Evolutionary conservation across 1,284 basidiomycete species (phyloP), one percentile per base, ranked within the genome.

Genomic region (Tremellales sp.): DNA sequence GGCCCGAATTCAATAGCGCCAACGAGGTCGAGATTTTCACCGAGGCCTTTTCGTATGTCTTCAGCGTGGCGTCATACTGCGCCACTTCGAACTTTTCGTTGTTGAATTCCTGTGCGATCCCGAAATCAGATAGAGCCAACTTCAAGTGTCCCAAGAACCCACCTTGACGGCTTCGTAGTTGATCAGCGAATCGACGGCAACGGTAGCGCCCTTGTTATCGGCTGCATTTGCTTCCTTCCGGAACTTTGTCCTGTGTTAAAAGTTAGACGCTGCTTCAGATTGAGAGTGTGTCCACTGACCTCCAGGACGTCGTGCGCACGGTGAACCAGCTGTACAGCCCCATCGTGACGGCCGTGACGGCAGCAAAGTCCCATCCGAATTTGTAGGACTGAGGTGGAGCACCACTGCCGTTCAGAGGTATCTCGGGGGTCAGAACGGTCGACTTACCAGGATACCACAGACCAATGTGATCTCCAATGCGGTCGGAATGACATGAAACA

Each of bases 81-180:
- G 79, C 78, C 10, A 95, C 79, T 74, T 98, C 93, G 67, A 85
- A 87, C 53, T 80, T 81, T 71, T 97, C 94, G 66, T 98, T 98
- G 76, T 95, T 97, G 77, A 98, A 98, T 66, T 94, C 85, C 88
- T 93, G 69, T 44, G n/a, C 28, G 13, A 38, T 38, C 8, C 6
- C n/a, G 16, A 37, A 35, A 18, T 18, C 19, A 10, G 27, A 8
- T 40, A 27, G 13, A 43, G 5, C 19, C 19, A 13, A 16, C 12
- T 1, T 41, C 7, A 27, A 18, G 38, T 33, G 22, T 28, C 25
- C 43, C 25, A n/a, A 4, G 1, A n/a, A 51, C 71, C 39, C 48
- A 89, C 90, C 80, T 98, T 98, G 61, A 98, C 94, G 12, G 94
- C 94, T 70, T 98, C 94, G 63, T 90, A 98, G 68, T 98, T 98